These are phyloP conservation scores for Durusdinium trenchii DNA, from an alignment of 73 alveolate genomes.

Conservation along the genomic window DNA sequence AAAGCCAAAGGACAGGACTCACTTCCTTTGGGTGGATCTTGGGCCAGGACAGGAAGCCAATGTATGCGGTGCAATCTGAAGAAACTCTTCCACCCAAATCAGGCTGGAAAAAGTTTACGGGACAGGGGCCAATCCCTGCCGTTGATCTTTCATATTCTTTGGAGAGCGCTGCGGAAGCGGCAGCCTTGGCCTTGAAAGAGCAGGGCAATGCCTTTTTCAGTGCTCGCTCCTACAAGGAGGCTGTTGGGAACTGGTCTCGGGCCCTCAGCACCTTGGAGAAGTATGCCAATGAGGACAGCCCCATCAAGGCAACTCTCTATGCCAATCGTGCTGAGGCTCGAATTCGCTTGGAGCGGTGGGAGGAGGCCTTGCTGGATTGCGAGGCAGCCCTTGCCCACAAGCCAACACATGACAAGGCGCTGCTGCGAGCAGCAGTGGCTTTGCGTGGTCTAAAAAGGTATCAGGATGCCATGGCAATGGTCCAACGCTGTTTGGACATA, in stretches of 20 bases:
- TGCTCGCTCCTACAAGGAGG: constrained; percentile 62
- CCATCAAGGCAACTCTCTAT: constrained; percentile 1
- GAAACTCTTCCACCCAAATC: constrained; percentile 1
- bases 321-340: constrained; percentile 82
- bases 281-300: constrained; percentile 24
- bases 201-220: constrained; percentile 71
- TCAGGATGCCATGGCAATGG: constrained; percentile 59
- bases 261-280: constrained; percentile 12
- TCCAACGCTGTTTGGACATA: constrained; percentile 41
- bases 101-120: constrained; percentile 79
- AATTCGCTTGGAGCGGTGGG: constrained; percentile 50
- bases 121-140: constrained; percentile 60
- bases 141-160: constrained; percentile 1
- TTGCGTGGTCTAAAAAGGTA: constrained; percentile 51
- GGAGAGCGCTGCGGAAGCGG: constrained; percentile 40
- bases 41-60: constrained; percentile 61
- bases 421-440: constrained; percentile 75
- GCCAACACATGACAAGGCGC: constrained; percentile 78
- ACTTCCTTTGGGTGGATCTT: constrained; percentile 71
- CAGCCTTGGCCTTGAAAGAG: constrained; percentile 71
- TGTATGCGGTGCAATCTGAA: constrained; percentile 87
- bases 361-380: constrained; percentile 53
- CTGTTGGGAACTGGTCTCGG: constrained; percentile 2
- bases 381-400: constrained; percentile 54
- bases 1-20: constrained; percentile 64